Conservation (phyloP, 2,329 filamentous ascomycete species). For the Colletotrichum viniferum region DNA sequence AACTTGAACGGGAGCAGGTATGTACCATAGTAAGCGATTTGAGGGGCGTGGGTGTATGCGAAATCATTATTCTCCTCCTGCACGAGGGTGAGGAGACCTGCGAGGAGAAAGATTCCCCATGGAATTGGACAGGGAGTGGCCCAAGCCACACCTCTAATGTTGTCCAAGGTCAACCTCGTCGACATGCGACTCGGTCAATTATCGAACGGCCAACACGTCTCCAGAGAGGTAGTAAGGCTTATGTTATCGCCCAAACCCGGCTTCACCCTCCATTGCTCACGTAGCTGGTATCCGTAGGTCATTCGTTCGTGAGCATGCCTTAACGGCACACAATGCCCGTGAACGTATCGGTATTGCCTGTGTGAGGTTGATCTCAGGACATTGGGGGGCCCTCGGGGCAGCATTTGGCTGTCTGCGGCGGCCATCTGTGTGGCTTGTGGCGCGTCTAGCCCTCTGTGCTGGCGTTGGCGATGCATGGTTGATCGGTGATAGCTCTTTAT, state of each 20-base stretch:
- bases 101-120: not conserved
- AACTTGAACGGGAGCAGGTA: not conserved
- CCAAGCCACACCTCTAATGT: slow-evolving; percentile 1
- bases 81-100: not conserved
- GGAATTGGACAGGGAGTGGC: not conserved
- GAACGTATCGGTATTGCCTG: not conserved
- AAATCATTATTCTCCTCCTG: not conserved
- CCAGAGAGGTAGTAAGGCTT: not conserved
- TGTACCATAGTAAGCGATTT: not conserved
- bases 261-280: not conserved
- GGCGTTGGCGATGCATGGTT: not conserved
- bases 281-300: not conserved
- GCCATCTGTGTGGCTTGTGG: slow-evolving; percentile 12
- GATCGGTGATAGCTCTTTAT: not conserved
- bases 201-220: not conserved
- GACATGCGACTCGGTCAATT: not conserved
- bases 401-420: slow-evolving; percentile 1
- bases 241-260: not conserved
- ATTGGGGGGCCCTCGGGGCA: not conserved
- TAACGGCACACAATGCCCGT: not conserved
- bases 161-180: not conserved
- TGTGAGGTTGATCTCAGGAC: not conserved
- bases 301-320: not conserved
- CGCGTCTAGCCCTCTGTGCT: not conserved
- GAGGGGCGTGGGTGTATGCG: not conserved